Evolutionary conservation across 2,329 filamentous ascomycete genomes (phyloP), one percentile per base, ranked within the genome.

Genomic region (Fusarium domesticum): DNA sequence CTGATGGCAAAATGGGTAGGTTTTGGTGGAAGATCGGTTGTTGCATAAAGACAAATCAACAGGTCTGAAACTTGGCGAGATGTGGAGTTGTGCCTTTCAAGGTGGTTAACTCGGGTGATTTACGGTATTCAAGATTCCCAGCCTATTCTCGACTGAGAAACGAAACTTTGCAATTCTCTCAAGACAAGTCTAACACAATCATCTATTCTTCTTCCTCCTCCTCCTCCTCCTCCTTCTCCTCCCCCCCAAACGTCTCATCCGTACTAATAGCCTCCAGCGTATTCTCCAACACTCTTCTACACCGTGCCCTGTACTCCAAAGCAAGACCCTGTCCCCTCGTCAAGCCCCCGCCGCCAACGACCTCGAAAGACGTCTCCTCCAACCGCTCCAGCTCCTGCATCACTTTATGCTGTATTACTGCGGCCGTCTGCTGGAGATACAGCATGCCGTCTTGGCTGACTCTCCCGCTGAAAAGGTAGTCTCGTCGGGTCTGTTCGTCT

Each of bases 321-420:
- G 74, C 77, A 33, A 81, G 57, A 35, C 59, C 54, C 62, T 80
- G 76, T 39, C 76, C 76, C 8, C 48, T 51, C 33, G 71, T 76
- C 34, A 69, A 50, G 12, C 66, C 66, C 1, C 68, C 69, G 3
- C 64, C 68, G 2, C 70, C 71, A 3, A 68, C 66, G 6, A 67
- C 61, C 42, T 72, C 68, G 4, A 71, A 60, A 20, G 77, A 75
- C 3, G 72, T 70, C 50, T 73, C 70, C 19, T 70, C 65, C 12
- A 82, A 59, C 37, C 66, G 54, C 50, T 75, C 70, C 15, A 80
- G 56, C 44, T 68, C 66, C 39, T 63, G 66, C 41, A 72, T 58
- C 3, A 74, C 63, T 40, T 70, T 71, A 47, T 74, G 64, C 39
- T 70, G 66, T 19, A 77, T 69, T 8, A 75, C 66, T 4, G 63